phyloP scores from a whole-genome alignment of 2,329 filamentous ascomycete species.

The Zasmidium citrigriseum region DNA sequence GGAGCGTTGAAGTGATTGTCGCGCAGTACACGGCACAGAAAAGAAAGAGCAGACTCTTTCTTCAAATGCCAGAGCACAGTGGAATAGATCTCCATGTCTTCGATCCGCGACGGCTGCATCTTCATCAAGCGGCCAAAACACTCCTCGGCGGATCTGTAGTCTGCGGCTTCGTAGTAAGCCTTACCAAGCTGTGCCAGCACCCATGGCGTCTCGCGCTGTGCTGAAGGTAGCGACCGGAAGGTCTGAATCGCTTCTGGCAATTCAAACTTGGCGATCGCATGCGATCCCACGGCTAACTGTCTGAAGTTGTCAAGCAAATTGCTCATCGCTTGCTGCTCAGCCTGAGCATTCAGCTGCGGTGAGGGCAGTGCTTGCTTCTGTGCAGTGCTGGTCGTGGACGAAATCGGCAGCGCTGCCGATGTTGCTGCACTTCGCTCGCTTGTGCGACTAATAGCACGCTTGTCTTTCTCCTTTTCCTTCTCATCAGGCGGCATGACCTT shows the following conservation, averaged over 20 bases:
- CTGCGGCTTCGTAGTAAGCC: conserved; percentile 85
- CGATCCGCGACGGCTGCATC: conserved; percentile 76
- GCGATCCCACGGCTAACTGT: conserved; percentile 79
- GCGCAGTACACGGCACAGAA: conserved; percentile 85
- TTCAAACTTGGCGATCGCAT: conserved; percentile 75
- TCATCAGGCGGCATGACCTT: conserved; percentile 58
- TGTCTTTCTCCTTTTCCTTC: conserved; percentile 56
- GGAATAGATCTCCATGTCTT: conserved; percentile 98
- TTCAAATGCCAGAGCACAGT: conserved; percentile 99
- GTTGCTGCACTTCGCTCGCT: conserved; percentile 50
- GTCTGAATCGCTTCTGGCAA: conserved; percentile 74
- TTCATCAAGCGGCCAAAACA: conserved; percentile 79
- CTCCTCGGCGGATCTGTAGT: conserved; percentile 83
- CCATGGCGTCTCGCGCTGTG: conserved; percentile 89
- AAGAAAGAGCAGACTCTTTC: conserved; percentile 86
- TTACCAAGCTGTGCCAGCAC: conserved; percentile 88
- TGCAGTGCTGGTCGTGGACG: conserved; percentile 14
- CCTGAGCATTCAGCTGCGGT: conserved; percentile 15
- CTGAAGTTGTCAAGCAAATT: conserved; percentile 78
- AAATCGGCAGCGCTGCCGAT: conserved; percentile 28
- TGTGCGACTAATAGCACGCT: conserved; percentile 61
- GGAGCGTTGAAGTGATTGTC: conserved; percentile 86
- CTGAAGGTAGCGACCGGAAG: conserved; percentile 68
- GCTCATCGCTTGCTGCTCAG: conserved; percentile 69
- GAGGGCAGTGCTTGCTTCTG: conserved; percentile 24